Evolutionary conservation across 768 basidiomycete species (phyloP), one percentile per base, ranked within the genome.

Genomic region (Suillus hirtellus): DNA sequence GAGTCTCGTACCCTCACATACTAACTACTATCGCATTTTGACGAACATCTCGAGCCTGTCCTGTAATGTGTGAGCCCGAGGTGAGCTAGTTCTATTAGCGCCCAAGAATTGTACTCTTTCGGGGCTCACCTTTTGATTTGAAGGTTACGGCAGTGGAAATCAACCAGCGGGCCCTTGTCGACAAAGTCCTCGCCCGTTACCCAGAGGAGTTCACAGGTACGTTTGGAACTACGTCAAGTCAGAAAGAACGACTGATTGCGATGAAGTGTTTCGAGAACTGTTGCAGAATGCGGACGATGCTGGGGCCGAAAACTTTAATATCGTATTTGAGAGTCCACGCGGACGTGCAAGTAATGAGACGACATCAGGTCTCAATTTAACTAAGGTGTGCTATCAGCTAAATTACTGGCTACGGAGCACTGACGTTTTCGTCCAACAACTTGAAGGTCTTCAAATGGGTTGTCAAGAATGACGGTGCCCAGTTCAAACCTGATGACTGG

Each of bases 221-320:
- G 11, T 53, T 53, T 34, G 34, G 31, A 34, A 12, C 52, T n/a
- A 53, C 6, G 4, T 14, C 19, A n/a, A 19, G 52, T 35, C 31
- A 2, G 19, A 34, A 35, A n/a, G 17, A 7, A n/a, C 11, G 31
- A 53, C 34, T 53, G 2, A 53, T 34, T 35, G 19, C 11, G 6
- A n/a, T 53, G 19, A 34, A 75, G 82, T 85, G 46, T 80, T 82
- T 60, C 72, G 86, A 56, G 86, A 86, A 67, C 73, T 86, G 24
- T 69, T 86, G 10, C 85, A 86, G 68, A 86, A 86, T 69, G 82
- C 85, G 11, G 84, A 85, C 65, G 84, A 85, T 71, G 84, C 78
- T 1, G 75, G 72, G 1, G 73, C 79, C 1, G 68, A 63, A 21
- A 64, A 49, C 0, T 72, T 80, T 12, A 70, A 79, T 62, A 68